Conservation (phyloP, 352 stramenopile species). For the Saprolegnia diclina region DNA sequence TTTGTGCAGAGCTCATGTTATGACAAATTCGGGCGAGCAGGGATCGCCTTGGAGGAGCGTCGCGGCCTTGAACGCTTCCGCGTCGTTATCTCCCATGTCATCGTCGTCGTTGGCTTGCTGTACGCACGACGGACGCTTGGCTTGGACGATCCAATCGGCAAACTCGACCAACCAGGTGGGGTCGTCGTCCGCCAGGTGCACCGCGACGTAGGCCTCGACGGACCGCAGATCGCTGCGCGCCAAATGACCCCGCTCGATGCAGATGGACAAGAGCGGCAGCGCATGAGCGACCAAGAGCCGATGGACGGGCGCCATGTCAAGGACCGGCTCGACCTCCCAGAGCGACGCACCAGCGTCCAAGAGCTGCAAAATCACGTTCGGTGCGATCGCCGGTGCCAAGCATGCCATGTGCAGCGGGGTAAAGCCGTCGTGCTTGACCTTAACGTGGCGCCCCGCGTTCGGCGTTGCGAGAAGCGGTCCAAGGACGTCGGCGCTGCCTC, state of each 20-base stretch:
- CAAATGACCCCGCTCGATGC: not conserved
- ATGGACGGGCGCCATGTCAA: not conserved
- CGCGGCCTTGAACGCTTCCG: too few relatives aligned
- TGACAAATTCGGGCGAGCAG: not conserved
- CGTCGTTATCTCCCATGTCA: too few relatives aligned
- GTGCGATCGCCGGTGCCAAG: not conserved
- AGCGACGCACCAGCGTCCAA: not conserved
- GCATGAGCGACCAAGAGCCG: not conserved
- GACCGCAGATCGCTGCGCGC: not conserved
- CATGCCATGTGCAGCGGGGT: constrained; percentile 24
- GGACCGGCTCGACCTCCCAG: not conserved
- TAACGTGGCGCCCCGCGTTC: not conserved
- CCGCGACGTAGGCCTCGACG: not conserved
- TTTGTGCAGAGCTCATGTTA: not conserved
- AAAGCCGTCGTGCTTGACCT: constrained; percentile 17
- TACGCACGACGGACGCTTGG: too few relatives aligned
- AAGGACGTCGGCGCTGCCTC: not conserved
- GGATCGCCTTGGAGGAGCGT: too few relatives aligned
- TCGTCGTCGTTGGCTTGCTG: too few relatives aligned
- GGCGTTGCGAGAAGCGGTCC: not conserved
- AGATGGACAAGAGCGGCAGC: not conserved
- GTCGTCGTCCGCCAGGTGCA: not conserved
- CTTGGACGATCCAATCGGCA: too few relatives aligned
- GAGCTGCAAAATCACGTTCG: not conserved
- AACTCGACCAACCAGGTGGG: too few relatives aligned